phyloP scores from a whole-genome alignment of 2,329 filamentous ascomycete genomes.

The Neodidymelliopsis sp. region DNA sequence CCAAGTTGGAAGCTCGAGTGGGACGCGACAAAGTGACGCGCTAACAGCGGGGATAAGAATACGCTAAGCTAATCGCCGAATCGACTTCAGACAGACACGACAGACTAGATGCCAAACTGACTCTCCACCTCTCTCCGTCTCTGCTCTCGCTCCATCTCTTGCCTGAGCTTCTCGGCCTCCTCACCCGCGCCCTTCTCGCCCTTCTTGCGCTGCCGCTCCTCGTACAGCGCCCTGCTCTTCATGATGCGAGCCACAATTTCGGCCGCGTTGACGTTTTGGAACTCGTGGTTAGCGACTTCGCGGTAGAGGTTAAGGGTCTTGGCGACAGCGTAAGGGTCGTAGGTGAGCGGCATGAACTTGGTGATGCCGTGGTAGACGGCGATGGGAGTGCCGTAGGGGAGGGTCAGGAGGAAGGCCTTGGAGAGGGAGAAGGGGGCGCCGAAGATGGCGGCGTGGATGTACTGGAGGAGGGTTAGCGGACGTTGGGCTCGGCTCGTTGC shows the following conservation, averaged over 20 bases:
- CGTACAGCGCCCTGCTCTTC: conserved; percentile 84
- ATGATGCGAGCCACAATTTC: conserved; percentile 92
- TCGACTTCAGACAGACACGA: background rate
- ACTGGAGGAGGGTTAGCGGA: conserved; percentile 59
- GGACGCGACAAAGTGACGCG: background rate
- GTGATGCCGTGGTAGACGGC: conserved; percentile 97
- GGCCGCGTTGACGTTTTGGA: conserved; percentile 86
- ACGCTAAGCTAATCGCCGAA: conserved; percentile 8
- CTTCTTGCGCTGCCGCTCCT: conserved; percentile 89
- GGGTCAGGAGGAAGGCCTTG: conserved; percentile 74
- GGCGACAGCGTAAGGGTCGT: conserved; percentile 73
- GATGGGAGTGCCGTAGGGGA: conserved; percentile 74
- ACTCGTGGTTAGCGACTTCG: conserved; percentile 78
- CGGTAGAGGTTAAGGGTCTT: conserved; percentile 85
- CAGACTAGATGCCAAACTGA: conserved; percentile 44
- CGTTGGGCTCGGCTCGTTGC: conserved; percentile 3
- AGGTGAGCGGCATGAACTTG: conserved; percentile 76
- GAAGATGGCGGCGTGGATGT: conserved; percentile 87
- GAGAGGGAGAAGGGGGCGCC: conserved; percentile 88
- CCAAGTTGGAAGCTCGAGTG: background rate
- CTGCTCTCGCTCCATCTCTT: conserved; percentile 49
- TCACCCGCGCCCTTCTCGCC: conserved; percentile 84
- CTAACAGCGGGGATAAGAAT: conserved; percentile 5
- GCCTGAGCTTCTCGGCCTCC: conserved; percentile 53
- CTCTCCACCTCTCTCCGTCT: conserved; percentile 50